Percentiles rank a stretch among this genome's conserved stretches.
Evolutionary conservation across 495 filamentous ascomycete genomes (phyloP).

Genomic region (Aspergillus panamensis): DNA sequence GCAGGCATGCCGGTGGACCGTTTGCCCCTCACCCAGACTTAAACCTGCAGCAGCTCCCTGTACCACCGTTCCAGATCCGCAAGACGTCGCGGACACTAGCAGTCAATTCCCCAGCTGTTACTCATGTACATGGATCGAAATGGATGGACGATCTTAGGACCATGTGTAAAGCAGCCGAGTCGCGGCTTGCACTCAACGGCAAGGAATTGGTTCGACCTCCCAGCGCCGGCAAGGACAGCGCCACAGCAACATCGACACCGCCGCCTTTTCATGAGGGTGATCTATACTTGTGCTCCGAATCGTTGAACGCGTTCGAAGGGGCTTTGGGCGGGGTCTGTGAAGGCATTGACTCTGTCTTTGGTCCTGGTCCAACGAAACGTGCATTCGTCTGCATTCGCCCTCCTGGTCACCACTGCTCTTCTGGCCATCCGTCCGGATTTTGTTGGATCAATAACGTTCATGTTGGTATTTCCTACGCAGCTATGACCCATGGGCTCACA

Average conservation of each 20-base stretch:
- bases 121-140: constrained; percentile 74
- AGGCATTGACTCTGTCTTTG: constrained; percentile 82
- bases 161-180: constrained; percentile 77
- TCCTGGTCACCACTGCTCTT: constrained; percentile 92
- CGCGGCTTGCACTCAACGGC: constrained; percentile 64
- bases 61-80: constrained; percentile 75
- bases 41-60: constrained; percentile 46
- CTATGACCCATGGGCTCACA: constrained; percentile 75
- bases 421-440: constrained; percentile 84
- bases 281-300: constrained; percentile 83
- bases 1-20: constrained; percentile 67
- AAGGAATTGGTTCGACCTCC: constrained; percentile 70
- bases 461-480: constrained; percentile 88
- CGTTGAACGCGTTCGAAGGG: constrained; percentile 81
- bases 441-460: constrained; percentile 99
- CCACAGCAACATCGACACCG: constrained; percentile 29
- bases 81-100: constrained; percentile 64
- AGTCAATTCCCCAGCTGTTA: constrained; percentile 65
- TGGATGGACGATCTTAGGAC: constrained; percentile 89
- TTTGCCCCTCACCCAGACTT: constrained; percentile 60
- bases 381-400: constrained; percentile 84
- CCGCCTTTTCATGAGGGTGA: constrained; percentile 73
- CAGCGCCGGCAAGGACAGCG: constrained; percentile 39
- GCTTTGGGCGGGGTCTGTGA: constrained; percentile 87
- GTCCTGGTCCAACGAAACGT: constrained; percentile 51